These are phyloP conservation scores for Podospora comata DNA, from an alignment of 495 filamentous ascomycete species.

Conservation along the genomic window DNA sequence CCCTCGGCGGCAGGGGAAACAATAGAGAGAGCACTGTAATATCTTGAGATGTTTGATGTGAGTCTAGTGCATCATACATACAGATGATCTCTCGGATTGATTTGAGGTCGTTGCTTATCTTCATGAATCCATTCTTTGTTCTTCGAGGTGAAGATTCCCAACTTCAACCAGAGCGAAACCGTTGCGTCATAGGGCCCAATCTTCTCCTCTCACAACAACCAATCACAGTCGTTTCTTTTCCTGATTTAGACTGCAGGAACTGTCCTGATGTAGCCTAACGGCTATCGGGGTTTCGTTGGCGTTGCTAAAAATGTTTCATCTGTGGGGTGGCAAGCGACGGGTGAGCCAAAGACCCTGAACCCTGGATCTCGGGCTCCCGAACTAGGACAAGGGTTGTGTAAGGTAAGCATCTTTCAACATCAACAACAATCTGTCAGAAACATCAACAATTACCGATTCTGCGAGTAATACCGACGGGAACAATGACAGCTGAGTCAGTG, in stretches of 20 bases:
- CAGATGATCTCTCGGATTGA: background rate
- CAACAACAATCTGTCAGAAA: background rate
- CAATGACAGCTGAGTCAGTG: background rate
- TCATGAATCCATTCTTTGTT: background rate
- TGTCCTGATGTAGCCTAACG: background rate
- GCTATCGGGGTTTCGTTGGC: background rate
- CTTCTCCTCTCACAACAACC: background rate
- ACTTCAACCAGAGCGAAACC: background rate
- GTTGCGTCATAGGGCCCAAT: background rate
- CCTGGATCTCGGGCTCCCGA: background rate
- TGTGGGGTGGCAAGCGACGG: background rate
- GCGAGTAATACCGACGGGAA: background rate
- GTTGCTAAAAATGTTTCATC: conserved; percentile 4
- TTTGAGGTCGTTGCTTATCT: background rate
- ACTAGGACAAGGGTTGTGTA: background rate
- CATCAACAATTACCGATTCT: background rate
- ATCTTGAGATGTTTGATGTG: background rate
- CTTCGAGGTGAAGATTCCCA: background rate
- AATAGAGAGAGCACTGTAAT: background rate
- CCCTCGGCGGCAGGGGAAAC: conserved; percentile 5
- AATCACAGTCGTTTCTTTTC: background rate
- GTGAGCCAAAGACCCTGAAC: background rate
- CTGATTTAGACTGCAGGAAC: background rate
- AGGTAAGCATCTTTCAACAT: background rate
- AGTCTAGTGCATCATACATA: background rate